Evolutionary conservation across 2,329 filamentous ascomycete species (phyloP).

Genomic region (Pseudopyricularia cyperi): DNA sequence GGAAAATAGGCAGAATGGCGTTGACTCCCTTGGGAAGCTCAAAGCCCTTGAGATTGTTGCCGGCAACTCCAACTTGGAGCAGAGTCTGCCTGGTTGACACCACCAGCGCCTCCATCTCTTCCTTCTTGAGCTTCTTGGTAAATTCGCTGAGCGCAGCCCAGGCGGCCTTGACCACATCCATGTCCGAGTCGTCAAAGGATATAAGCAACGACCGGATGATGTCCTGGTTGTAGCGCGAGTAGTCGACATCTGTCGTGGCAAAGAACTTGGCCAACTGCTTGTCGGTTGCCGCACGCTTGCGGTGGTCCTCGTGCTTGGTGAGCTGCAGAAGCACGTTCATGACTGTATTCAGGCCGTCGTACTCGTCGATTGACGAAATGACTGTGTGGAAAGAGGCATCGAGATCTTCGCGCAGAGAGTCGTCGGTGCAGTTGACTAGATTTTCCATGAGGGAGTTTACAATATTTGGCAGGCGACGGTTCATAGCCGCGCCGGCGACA

Average conservation of each 20-base stretch:
- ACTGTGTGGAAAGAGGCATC: conserved; percentile 77
- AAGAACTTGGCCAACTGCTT: conserved; percentile 82
- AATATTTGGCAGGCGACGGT: conserved; percentile 75
- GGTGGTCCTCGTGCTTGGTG: conserved; percentile 87
- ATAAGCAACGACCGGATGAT: conserved; percentile 83
- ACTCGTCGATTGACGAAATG: conserved; percentile 86
- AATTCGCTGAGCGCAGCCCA: conserved; percentile 81
- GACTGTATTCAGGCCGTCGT: conserved; percentile 83
- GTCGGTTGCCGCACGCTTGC: conserved; percentile 64
- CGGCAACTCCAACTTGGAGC: conserved; percentile 77
- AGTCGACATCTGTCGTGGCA: conserved; percentile 65
- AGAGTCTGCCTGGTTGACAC: conserved; percentile 75
- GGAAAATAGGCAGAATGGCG: conserved; percentile 87
- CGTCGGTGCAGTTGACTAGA: conserved; percentile 65
- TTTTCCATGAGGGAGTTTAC: conserved; percentile 92
- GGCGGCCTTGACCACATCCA: conserved; percentile 73
- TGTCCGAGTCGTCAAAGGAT: conserved; percentile 80
- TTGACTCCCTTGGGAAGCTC: conserved; percentile 92
- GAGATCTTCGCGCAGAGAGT: conserved; percentile 59
- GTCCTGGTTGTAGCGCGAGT: conserved; percentile 91
- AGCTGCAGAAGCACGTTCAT: conserved; percentile 88
- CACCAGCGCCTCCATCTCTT: conserved; percentile 94
- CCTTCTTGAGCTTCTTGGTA: conserved; percentile 82
- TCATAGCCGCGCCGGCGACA: conserved; percentile 85
- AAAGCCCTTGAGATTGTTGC: conserved; percentile 77